A percentile compares a stretch with the other conserved stretches of the same genome.
phyloP scores from a whole-genome alignment of 2,329 filamentous ascomycete genomes.

The Seiridium cupressi region DNA sequence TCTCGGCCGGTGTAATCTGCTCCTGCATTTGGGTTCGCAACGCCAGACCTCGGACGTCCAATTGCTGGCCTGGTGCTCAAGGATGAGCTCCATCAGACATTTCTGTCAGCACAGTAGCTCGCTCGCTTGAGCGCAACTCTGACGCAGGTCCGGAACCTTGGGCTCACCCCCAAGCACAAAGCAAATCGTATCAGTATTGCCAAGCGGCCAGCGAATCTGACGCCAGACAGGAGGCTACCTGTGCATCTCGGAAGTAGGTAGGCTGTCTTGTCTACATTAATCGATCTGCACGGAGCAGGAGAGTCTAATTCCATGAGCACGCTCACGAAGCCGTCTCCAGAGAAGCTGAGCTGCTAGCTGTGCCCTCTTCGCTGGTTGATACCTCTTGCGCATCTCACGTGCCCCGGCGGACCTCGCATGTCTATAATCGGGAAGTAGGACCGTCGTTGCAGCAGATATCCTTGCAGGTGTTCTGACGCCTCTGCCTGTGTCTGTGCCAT shows the following conservation, averaged over 20 bases:
- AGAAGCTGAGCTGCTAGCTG: too few species aligned
- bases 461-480: neutral
- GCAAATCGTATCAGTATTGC: neutral
- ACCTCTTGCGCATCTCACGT: slow-evolving; percentile 2
- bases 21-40: slow-evolving; percentile 1
- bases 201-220: neutral
- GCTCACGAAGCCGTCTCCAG: too few species aligned
- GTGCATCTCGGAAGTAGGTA: too few species aligned
- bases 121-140: neutral
- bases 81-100: neutral
- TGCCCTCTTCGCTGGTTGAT: neutral
- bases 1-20: slow-evolving; percentile 4
- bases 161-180: neutral
- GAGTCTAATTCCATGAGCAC: too few species aligned
- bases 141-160: neutral
- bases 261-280: too few species aligned
- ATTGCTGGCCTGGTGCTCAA: neutral
- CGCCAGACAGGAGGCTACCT: too few species aligned
- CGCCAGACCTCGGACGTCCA: neutral
- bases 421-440: slow-evolving; percentile 6
- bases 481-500: slow-evolving; percentile 1
- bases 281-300: too few species aligned
- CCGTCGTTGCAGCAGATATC: slow-evolving; percentile 4
- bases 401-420: neutral
- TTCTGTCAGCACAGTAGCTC: slow-evolving; percentile 5